phyloP scores from a whole-genome alignment of 768 basidiomycete species.

The Leccinum longicurvipes region DNA sequence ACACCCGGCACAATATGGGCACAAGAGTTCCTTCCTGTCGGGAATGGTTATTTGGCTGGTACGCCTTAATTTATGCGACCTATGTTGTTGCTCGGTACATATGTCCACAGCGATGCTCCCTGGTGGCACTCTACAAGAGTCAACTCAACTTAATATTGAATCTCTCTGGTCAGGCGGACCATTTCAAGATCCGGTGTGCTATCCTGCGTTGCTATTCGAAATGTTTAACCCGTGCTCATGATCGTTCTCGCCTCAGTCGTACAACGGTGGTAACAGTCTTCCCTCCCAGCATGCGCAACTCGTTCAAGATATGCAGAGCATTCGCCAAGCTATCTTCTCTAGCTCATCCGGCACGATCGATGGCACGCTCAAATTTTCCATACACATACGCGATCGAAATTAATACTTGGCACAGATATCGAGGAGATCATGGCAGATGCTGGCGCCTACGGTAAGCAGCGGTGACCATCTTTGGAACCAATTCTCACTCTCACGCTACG shows the following conservation, averaged over 20 bases:
- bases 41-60: conserved; percentile 73
- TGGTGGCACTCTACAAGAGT: conserved; percentile 58
- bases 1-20: conserved; percentile 53
- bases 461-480: neutral
- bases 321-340: conserved; percentile 55
- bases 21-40: conserved; percentile 62
- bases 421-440: conserved; percentile 48
- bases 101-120: conserved; percentile 53
- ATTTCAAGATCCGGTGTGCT: conserved; percentile 57
- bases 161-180: conserved; percentile 76
- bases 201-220: neutral
- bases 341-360: conserved; percentile 58
- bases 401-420: conserved; percentile 40
- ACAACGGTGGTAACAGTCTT: conserved; percentile 69
- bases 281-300: conserved; percentile 41
- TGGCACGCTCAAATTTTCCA: conserved; percentile 32
- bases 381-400: neutral
- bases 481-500: neutral
- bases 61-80: conserved; percentile 9
- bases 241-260: conserved; percentile 34
- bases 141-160: conserved; percentile 70
- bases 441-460: conserved; percentile 56
- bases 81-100: neutral
- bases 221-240: neutral
- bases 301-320: conserved; percentile 47